A percentile compares a stretch with the other conserved stretches of the same genome.
Conservation (phyloP, 805 yeast species). For the Candida fluviatilis region DNA sequence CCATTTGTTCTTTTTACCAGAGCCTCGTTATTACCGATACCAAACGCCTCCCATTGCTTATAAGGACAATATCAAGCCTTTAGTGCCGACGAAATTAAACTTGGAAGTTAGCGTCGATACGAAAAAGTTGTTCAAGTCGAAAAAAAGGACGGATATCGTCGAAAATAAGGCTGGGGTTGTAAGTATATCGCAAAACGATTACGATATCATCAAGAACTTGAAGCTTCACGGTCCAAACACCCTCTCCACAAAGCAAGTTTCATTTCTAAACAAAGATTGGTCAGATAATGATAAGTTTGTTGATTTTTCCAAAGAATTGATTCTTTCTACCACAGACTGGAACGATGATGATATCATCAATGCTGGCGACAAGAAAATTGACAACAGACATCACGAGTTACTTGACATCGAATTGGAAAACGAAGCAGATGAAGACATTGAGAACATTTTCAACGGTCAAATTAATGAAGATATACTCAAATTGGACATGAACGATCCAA, state of each 20-base stretch:
- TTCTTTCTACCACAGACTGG: constrained; percentile 76
- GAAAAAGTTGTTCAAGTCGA: constrained; percentile 45
- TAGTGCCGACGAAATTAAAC: constrained; percentile 55
- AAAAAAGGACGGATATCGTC: constrained; percentile 4
- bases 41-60: constrained; percentile 46
- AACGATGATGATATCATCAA: constrained; percentile 61
- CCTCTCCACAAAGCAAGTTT: constrained; percentile 18
- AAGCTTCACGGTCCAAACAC: constrained; percentile 15
- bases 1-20: constrained; percentile 62
- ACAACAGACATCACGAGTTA: constrained; percentile 1
- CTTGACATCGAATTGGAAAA: constrained; percentile 9
- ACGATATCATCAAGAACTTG: constrained; percentile 26
- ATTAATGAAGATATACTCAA: constrained; percentile 39
- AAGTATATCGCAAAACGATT: constrained; percentile 28
- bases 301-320: constrained; percentile 48
- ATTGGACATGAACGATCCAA: constrained; percentile 85
- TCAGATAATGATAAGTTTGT: constrained; percentile 35
- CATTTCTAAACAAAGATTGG: constrained; percentile 30
- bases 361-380: constrained; percentile 29
- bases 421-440: constrained; percentile 57
- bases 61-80: constrained; percentile 31
- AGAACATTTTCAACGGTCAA: constrained; percentile 69
- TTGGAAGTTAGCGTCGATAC: constrained; percentile 66
- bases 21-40: constrained; percentile 50
- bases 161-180: constrained; percentile 9